Base-by-base conservation (phyloP, 306 rosid species). In the Prunus mongolica region DNA sequence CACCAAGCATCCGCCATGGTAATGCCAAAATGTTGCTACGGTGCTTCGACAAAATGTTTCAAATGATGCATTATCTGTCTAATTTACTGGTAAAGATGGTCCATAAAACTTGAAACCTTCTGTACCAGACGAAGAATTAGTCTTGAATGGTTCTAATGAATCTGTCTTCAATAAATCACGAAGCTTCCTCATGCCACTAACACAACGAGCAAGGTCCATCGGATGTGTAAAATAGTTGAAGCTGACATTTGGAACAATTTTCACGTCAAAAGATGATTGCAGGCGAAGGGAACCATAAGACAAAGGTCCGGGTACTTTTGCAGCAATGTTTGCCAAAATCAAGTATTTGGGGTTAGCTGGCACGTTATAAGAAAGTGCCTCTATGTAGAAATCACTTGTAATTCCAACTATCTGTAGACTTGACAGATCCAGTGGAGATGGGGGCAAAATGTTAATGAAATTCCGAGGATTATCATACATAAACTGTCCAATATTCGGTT, bases 401-500 rank as follows among this genome's bases (percentile, higher is more conserved):
- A 80, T 80, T 8, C 57, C 79, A 8, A 18, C 75, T 20, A 50
- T 64, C 20, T 73, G 27, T 20, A 0, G 0, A 41, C 2, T 3
- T 1, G 76, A 49, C 46, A 71, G 19, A 5, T 13, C 4, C 47
- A 79, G 24, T 10, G 71, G 22, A 65, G 38, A 58, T 9, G 76
- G 66, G 22, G 54, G 38, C 34, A 58, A 46, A 10, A 74, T 28
- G 70, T 0, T 16, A 14, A 80, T 61, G 70, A 2, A 52, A 61
- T 71, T 72, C 19, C 79, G 82, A 15, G 76, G 82, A 73, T 81
- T 78, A 71, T 80, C 87, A 6, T 57, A 18, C 80, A 84, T 73
- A 20, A 56, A 74, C 10, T 81, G 19, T 0, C 82, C 83, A 6
- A 78, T 73, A n/a, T 69, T 6, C 18, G 78, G 78, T 12, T 84